A percentile compares a stretch with the other conserved stretches of the same genome.
phyloP scores from a whole-genome alignment of 2,329 filamentous ascomycete species.

The Raffaelea albimanens region DNA sequence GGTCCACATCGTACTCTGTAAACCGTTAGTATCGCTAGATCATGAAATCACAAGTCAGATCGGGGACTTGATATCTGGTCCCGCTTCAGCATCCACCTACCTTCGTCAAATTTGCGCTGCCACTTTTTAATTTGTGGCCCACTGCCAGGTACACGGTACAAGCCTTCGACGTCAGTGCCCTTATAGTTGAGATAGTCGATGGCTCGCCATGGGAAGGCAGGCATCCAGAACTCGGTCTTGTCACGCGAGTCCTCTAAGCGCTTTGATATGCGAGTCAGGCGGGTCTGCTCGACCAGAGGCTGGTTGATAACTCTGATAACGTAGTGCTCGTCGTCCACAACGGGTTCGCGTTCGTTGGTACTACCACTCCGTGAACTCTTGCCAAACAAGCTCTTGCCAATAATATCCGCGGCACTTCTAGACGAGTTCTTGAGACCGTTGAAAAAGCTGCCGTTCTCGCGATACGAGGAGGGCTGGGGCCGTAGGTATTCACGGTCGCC shows the following conservation, averaged over 20 bases:
- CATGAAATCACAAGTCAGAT: no score
- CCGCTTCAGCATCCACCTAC: slow-evolving; percentile 43
- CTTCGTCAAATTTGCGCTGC: slow-evolving; percentile 82
- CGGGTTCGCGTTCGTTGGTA: slow-evolving; percentile 53
- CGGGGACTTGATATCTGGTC: no score
- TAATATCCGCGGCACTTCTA: slow-evolving; percentile 67
- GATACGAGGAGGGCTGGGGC: slow-evolving; percentile 43
- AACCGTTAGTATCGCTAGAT: not conserved
- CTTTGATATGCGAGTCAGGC: slow-evolving; percentile 85
- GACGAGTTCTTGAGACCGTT: slow-evolving; percentile 65
- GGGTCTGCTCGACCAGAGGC: slow-evolving; percentile 78
- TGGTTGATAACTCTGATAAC: slow-evolving; percentile 76
- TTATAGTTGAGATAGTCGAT: slow-evolving; percentile 97
- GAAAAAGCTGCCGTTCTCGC: slow-evolving; percentile 59
- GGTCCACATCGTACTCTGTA: slow-evolving; percentile 74
- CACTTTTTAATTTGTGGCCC: slow-evolving; percentile 87
- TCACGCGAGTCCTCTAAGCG: slow-evolving; percentile 78
- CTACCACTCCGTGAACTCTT: slow-evolving; percentile 67
- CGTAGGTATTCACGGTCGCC: slow-evolving; percentile 29
- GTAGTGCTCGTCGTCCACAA: slow-evolving; percentile 74
- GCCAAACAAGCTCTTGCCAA: slow-evolving; percentile 74
- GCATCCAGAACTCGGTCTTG: slow-evolving; percentile 99
- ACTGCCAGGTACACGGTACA: slow-evolving; percentile 88
- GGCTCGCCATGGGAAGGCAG: slow-evolving; percentile 85
- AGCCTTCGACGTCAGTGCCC: slow-evolving; percentile 83